A percentile compares a stretch with the other conserved stretches of the same genome.
Evolutionary conservation across 495 filamentous ascomycete species (phyloP).

Genomic region (Aspergillus diversus): DNA sequence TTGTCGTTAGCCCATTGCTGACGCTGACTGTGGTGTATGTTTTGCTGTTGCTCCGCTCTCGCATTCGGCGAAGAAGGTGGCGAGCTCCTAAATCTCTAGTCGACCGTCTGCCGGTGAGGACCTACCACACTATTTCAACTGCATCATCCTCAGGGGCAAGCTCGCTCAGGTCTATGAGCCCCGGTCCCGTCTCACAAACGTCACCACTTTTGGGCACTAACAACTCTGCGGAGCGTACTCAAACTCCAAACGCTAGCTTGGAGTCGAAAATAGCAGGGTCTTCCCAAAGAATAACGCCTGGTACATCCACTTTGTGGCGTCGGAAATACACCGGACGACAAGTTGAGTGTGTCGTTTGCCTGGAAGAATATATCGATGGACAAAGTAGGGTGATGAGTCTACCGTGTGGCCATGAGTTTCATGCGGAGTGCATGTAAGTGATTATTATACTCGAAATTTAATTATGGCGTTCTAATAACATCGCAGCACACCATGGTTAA

Average conservation of each 20-base stretch:
- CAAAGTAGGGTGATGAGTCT: constrained; percentile 95
- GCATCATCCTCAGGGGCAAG: constrained; percentile 58
- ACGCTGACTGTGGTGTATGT: constrained; percentile 93
- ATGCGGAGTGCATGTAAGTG: constrained; percentile 97
- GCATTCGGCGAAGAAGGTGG: constrained; percentile 89
- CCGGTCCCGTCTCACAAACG: constrained; percentile 63
- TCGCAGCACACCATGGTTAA: constrained; percentile 95
- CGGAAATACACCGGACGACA: constrained; percentile 85
- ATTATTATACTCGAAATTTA: constrained; percentile 7
- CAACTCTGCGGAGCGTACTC: constrained; percentile 33
- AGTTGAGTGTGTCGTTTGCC: constrained; percentile 94
- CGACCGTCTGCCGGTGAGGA: constrained; percentile 90
- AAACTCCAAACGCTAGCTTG: constrained; percentile 63
- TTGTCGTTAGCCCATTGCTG: constrained; percentile 89
- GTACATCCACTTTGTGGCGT: constrained; percentile 61
- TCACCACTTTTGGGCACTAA: constrained; percentile 67
- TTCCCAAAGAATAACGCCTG: constrained; percentile 54
- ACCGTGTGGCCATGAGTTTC: constrained; percentile 98
- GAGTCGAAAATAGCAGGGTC: constrained; percentile 44
- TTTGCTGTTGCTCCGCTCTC: constrained; percentile 82
- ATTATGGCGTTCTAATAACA: constrained; percentile 18
- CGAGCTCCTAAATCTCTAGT: constrained; percentile 95
- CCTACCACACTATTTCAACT: constrained; percentile 81
- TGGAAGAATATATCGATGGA: constrained; percentile 96
- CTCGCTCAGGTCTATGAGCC: constrained; percentile 55